Evolutionary conservation across 1,284 basidiomycete species (phyloP), one percentile per base, ranked within the genome.

Genomic region (Xerocomus nothofagi): DNA sequence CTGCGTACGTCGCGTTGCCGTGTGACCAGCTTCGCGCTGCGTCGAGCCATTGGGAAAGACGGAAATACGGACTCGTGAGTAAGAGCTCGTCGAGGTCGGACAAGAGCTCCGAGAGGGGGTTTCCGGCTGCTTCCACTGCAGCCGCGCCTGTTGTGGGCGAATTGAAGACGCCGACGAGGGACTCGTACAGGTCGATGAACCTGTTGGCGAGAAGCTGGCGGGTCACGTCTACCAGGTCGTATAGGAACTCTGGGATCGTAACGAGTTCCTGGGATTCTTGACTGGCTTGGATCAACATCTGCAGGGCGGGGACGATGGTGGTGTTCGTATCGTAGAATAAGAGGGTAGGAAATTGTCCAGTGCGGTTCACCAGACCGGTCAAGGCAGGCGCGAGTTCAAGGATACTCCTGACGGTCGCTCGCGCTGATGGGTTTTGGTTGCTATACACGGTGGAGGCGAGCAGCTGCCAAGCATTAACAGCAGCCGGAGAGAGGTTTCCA

Each of bases 191-290:
- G 33, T 63, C 64, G 36, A 71, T 63, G 59, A 75, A 76, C 26
- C 68, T 60, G 59, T 77, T 73, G 9, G 65, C 62, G 44, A 76
- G 66, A 6, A 73, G 60, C 49, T 77, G 74, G 12, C 74, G 69
- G 15, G 72, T 60, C 31, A 72, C 51, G 50, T 77, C 72, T 21
- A 76, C 71, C n/a, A 73, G 60, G 55, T 77, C 74, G 54, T 72
- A 71, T 27, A 50, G 53, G 61, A 73, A 76, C 53, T 73, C 73
- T 1, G 68, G 67, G 3, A 66, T 53, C 1, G 50, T 6, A 10
- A 26, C n/a, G 17, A 75, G 62, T 0, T 39, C 32, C 0, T 56
- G 42, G 6, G 61, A 60, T 27, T 55, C 32, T 1, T 57, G 21
- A 6, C 54, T 57, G 1, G 71, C 72, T 3, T 65, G 38, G 34